Conservation (phyloP, 2,329 filamentous ascomycete genomes). For the Aspergillus oerlinghausenensis region DNA sequence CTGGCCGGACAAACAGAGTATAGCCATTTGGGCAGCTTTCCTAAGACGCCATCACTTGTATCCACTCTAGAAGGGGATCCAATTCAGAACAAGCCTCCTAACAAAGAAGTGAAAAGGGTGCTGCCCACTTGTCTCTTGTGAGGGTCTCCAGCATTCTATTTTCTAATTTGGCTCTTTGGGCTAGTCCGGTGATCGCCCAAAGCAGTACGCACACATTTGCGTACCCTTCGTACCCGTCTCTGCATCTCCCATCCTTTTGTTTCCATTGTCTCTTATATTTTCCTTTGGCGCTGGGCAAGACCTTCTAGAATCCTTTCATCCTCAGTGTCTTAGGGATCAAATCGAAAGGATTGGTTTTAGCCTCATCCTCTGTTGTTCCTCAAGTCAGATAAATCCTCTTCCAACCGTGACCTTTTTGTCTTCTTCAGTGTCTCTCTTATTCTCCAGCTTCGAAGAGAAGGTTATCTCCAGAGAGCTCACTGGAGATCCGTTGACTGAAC, state of each 20-base stretch:
- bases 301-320: conserved; percentile 25
- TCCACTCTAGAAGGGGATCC: conserved; percentile 13
- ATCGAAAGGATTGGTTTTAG: conserved; percentile 11
- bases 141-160: conserved; percentile 13
- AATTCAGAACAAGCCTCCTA: conserved; percentile 14
- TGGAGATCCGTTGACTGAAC: not conserved
- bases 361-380: conserved; percentile 8
- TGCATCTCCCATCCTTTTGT: conserved; percentile 8
- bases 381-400: conserved; percentile 11
- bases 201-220: conserved; percentile 6
- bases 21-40: conserved; percentile 10
- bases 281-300: conserved; percentile 11
- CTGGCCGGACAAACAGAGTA: conserved; percentile 16
- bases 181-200: conserved; percentile 10
- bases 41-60: conserved; percentile 18
- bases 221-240: conserved; percentile 2
- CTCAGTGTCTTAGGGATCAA: conserved; percentile 7
- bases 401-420: conserved; percentile 5
- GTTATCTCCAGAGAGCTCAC: conserved; percentile 3
- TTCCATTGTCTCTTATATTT: conserved; percentile 9
- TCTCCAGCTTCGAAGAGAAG: not conserved
- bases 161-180: conserved; percentile 3
- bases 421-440: not conserved
- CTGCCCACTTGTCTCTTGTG: not conserved
- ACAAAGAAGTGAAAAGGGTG: conserved; percentile 17